These are phyloP conservation scores for Botrytis sinoallii DNA, from an alignment of 2,329 filamentous ascomycete genomes.

Conservation along the genomic window DNA sequence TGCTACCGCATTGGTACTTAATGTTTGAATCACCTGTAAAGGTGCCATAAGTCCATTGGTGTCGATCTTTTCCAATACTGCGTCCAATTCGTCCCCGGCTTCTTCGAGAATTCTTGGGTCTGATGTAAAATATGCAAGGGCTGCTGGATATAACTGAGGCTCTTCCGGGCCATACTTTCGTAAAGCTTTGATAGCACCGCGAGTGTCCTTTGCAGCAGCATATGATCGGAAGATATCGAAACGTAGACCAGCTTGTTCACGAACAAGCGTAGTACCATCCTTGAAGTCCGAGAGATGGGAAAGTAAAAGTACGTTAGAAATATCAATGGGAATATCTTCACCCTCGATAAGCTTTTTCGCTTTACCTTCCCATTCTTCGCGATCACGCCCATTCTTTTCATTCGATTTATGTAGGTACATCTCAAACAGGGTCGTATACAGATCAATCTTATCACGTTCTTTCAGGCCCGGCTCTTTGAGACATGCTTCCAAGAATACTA, in stretches of 20 bases:
- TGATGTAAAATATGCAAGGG: constrained; percentile 89
- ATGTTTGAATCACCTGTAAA: constrained; percentile 90
- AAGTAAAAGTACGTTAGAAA: constrained; percentile 87
- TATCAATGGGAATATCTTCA: constrained; percentile 80
- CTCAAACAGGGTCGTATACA: constrained; percentile 94
- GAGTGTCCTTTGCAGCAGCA: constrained; percentile 86
- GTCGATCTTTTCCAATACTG: constrained; percentile 81
- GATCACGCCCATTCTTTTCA: constrained; percentile 66
- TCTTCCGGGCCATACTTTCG: constrained; percentile 90
- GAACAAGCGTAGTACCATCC: constrained; percentile 86
- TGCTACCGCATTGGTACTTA: constrained; percentile 75
- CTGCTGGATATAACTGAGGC: constrained; percentile 87
- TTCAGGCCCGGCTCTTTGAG: constrained; percentile 69
- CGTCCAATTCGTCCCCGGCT: constrained; percentile 79
- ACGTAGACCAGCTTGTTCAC: constrained; percentile 85
- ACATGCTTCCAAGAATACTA: constrained; percentile 86
- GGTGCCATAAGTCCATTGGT: constrained; percentile 91
- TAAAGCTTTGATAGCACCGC: constrained; percentile 83
- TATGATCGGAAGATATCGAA: constrained; percentile 98
- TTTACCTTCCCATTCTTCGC: constrained; percentile 82
- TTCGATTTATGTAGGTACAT: constrained; percentile 94
- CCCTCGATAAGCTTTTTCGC: constrained; percentile 85
- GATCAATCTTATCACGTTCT: constrained; percentile 73
- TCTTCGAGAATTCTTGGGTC: constrained; percentile 77
- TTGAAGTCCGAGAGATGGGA: constrained; percentile 89